Conservation (phyloP, 306 rosid species). For the Aeschynomene evenia region DNA sequence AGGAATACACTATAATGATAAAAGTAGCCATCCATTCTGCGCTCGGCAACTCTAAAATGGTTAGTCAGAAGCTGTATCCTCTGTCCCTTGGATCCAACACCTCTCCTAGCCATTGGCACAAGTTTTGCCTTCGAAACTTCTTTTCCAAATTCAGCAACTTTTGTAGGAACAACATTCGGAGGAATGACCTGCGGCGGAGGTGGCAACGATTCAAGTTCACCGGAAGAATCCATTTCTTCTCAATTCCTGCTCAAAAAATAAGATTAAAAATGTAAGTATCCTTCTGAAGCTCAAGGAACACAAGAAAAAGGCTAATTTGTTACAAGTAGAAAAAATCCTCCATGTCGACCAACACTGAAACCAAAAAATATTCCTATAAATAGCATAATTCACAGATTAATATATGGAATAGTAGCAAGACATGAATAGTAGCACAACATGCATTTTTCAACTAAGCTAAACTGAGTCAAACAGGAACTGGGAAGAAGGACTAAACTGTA, state of each 20-base stretch:
- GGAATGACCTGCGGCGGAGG: constrained; percentile 31
- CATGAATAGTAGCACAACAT: too few species aligned
- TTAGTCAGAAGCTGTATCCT: constrained; percentile 34
- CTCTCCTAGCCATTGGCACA: constrained; percentile 37
- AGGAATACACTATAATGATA: constrained; percentile 39
- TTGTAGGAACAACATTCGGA: constrained; percentile 19
- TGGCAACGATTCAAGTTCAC: constrained; percentile 1
- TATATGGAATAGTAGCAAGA: not conserved
- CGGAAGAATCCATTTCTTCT: constrained; percentile 26
- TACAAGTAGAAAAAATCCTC: not conserved
- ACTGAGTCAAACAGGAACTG: not conserved
- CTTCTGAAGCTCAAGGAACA: not conserved
- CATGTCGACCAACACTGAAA: too few species aligned
- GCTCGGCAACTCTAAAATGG: constrained; percentile 36
- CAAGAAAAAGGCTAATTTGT: not conserved
- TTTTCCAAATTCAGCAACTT: not conserved
- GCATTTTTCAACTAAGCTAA: not conserved
- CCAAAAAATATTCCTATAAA: too few species aligned
- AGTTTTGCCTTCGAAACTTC: not conserved
- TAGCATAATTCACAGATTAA: too few species aligned
- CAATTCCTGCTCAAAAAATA: constrained; percentile 15
- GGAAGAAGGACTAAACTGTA: too few species aligned
- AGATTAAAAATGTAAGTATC: not conserved
- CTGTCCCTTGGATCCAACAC: constrained; percentile 39
- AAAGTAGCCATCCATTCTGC: constrained; percentile 32